phyloP scores from a whole-genome alignment of 2,329 filamentous ascomycete species.

The Celoporthe dispersa region DNA sequence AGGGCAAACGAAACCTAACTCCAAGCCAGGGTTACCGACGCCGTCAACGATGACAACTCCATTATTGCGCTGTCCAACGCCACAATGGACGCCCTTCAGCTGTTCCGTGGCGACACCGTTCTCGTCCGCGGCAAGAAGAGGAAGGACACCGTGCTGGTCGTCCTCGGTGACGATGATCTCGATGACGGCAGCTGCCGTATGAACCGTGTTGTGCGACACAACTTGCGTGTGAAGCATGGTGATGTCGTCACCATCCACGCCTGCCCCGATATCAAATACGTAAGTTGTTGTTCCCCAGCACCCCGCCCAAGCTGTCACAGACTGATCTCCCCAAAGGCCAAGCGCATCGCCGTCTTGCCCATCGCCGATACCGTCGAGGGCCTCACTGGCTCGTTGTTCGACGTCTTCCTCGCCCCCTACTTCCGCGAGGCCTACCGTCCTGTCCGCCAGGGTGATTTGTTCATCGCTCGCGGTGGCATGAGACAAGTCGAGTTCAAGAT shows the following conservation, averaged over 20 bases:
- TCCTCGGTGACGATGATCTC: conserved; percentile 94
- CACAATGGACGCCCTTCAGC: conserved; percentile 97
- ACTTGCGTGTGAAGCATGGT: conserved; percentile 96
- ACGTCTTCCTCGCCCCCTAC: conserved; percentile 98
- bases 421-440: conserved; percentile 99
- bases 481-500: conserved; percentile 99
- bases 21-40: conserved; percentile 83
- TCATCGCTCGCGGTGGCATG: conserved; percentile 98
- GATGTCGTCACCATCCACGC: conserved; percentile 97
- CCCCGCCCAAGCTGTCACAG: background rate
- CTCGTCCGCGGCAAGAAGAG: conserved; percentile 99
- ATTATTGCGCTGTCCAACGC: conserved; percentile 98
- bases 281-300: conserved; percentile 54
- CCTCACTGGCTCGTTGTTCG: conserved; percentile 95
- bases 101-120: conserved; percentile 98
- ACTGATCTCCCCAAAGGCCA: conserved; percentile 66
- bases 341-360: conserved; percentile 96
- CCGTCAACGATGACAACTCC: conserved; percentile 99
- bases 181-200: conserved; percentile 97
- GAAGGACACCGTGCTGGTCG: conserved; percentile 98
- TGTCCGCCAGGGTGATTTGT: conserved; percentile 94
- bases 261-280: conserved; percentile 99
- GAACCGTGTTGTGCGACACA: conserved; percentile 98
- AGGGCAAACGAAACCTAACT: conserved; percentile 32
- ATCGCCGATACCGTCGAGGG: conserved; percentile 99